Evolutionary conservation across 495 filamentous ascomycete species (phyloP), one percentile per base, ranked within the genome.

Genomic region (Tuber melanosporum): DNA sequence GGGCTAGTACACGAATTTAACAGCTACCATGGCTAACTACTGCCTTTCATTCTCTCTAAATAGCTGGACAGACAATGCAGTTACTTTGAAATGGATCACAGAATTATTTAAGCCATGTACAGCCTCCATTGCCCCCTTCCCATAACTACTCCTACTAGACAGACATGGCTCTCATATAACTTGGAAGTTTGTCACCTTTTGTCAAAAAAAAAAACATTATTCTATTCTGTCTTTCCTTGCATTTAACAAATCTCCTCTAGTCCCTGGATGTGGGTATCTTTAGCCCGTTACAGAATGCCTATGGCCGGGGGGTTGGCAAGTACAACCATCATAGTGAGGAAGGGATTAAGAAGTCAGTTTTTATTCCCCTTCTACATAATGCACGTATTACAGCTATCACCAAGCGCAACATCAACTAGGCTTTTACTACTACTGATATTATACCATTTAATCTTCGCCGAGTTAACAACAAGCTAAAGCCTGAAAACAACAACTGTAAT

Each of bases 151-250:
- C 10, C 71, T 78, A 43, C 49, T 75, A 36, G 73, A 78, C 20
- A 73, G 76, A 15, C 73, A 78, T 69, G 70, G 45, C 20, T 78
- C 76, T 12, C 45, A 78, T 66, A 49, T 72, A 32, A 66, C 14
- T 20, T 75, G 47, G 52, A 36, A 71, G 26, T 78, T 75, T 44
- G 42, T 69, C 22, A 43, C 41, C 17, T 77, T 70, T 36, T 74
- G 72, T 22, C 41, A 62, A 36, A 36, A 52, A n/a, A 20, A 74
- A 70, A n/a, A 39, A 49, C 83, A n/a, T 85, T 66, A 76, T 82
- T 5, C 43, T 77, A 14, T 57, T 84, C 19, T 84, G 74, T 69
- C 80, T 84, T 73, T 80, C 84, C 49, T 74, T 74, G 72, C 77
- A 85, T 78, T 78, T 80, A 73, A 70, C 39, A 36, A 73, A 71